Percentiles rank a stretch among this genome's conserved stretches.
Evolutionary conservation across 2,329 filamentous ascomycete genomes (phyloP).

Genomic region (Rhinocladiella similis): DNA sequence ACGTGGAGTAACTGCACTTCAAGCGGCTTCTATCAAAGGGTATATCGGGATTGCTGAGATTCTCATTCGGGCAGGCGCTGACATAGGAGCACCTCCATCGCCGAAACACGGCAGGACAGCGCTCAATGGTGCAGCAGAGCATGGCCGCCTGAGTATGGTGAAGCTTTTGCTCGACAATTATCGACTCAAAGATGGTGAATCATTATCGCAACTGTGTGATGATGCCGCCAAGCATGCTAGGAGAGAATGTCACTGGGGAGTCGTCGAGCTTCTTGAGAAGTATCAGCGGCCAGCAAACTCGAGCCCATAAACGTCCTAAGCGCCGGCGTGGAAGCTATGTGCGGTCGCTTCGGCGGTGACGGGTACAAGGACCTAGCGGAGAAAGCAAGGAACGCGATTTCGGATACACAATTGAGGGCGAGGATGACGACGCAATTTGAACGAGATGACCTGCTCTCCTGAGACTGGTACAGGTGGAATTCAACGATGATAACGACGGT

Average conservation of each 20-base stretch:
- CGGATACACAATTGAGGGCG: too few relatives aligned
- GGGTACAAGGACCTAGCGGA: too few relatives aligned
- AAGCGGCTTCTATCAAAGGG: slow-evolving; percentile 28
- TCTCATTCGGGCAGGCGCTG: slow-evolving; percentile 29
- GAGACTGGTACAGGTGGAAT: too few relatives aligned
- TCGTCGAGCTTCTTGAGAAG: slow-evolving; percentile 8
- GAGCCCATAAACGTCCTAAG: not conserved
- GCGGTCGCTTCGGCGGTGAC: not conserved
- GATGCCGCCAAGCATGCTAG: slow-evolving; percentile 5
- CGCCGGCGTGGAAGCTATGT: not conserved
- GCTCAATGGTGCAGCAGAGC: slow-evolving; percentile 34
- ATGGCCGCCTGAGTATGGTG: slow-evolving; percentile 16
- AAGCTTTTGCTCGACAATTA: slow-evolving; percentile 20
- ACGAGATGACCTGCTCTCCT: too few relatives aligned
- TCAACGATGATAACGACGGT: too few relatives aligned
- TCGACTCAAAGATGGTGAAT: slow-evolving; percentile 7
- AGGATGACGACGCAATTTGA: too few relatives aligned
- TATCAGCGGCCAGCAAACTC: slow-evolving; percentile 6
- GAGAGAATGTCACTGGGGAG: slow-evolving; percentile 9
- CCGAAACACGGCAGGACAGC: slow-evolving; percentile 31
- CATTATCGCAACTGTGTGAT: slow-evolving; percentile 3
- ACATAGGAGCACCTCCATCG: too few relatives aligned
- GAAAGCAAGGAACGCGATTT: too few relatives aligned
- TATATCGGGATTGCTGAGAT: slow-evolving; percentile 23
- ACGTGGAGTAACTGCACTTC: slow-evolving; percentile 30